Evolutionary conservation across 768 basidiomycete species (phyloP).

Genomic region (Tylopilus sp.): DNA sequence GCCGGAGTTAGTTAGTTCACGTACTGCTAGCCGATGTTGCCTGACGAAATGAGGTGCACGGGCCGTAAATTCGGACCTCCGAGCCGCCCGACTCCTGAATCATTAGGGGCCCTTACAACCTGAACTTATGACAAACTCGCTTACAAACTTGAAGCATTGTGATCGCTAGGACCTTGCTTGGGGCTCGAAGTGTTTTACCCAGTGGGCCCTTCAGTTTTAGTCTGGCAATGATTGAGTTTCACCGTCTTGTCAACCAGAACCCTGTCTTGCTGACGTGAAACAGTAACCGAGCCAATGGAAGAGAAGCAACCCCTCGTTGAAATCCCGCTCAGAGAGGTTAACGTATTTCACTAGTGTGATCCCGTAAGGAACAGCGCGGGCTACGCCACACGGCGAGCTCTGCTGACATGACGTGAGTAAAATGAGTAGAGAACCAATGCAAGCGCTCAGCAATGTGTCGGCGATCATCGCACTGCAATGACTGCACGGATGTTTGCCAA

Average conservation of each 20-base stretch:
- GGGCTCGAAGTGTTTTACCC: no score
- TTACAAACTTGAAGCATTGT: no score
- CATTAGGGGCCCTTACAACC: no score
- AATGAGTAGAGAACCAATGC: neutral
- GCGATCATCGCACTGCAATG: no score
- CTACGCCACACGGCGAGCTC: conserved; percentile 22
- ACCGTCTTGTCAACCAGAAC: neutral
- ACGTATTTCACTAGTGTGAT: neutral
- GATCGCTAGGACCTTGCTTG: no score
- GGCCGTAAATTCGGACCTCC: neutral
- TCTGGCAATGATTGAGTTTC: neutral
- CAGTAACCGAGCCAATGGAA: conserved; percentile 5
- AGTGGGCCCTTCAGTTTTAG: no score
- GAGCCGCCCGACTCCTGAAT: neutral
- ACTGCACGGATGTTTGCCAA: no score
- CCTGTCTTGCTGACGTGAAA: conserved; percentile 10
- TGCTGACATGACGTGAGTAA: neutral
- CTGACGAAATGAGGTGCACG: conserved; percentile 17
- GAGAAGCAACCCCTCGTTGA: conserved; percentile 8
- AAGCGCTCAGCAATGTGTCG: no score
- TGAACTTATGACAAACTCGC: no score
- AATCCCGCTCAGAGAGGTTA: conserved; percentile 4
- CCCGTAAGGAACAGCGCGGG: conserved; percentile 12
- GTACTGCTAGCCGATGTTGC: conserved; percentile 21
- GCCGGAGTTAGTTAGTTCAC: conserved; percentile 14